phyloP scores from a whole-genome alignment of 208 protist genomes.

The Acanthamoeba castellanii region DNA sequence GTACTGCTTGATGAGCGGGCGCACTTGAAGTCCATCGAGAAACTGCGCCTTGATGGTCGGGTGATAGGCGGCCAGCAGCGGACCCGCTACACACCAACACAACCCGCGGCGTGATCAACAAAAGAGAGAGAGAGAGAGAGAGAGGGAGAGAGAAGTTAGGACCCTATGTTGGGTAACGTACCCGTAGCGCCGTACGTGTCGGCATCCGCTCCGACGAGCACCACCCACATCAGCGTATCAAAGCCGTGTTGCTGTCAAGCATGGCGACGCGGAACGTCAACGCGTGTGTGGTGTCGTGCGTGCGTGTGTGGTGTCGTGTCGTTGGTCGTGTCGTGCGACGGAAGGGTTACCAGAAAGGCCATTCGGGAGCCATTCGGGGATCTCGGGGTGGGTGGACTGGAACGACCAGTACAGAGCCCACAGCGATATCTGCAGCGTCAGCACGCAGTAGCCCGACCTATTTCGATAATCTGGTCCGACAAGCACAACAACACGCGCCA shows the following conservation, averaged over 20 bases:
- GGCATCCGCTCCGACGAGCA: constrained; percentile 60
- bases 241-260: constrained; percentile 57
- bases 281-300: too few species aligned
- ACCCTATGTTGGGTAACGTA: too few species aligned
- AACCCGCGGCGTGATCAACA: not conserved
- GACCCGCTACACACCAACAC: constrained; percentile 13
- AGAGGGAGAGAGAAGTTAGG: too few species aligned
- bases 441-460: constrained; percentile 62
- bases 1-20: constrained; percentile 48
- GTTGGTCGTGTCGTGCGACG: too few species aligned
- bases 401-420: constrained; percentile 71
- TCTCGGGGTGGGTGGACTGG: not conserved
- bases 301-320: too few species aligned
- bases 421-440: constrained; percentile 60
- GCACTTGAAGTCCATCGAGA: not conserved
- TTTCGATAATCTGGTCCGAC: constrained; percentile 20
- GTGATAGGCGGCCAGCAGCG: constrained; percentile 39
- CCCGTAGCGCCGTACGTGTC: constrained; percentile 66
- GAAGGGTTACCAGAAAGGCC: not conserved
- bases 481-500: too few species aligned
- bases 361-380: constrained; percentile 54
- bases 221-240: constrained; percentile 69
- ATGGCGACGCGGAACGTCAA: not conserved
- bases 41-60: not conserved
- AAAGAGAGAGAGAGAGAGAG: not conserved